phyloP scores from a whole-genome alignment of 768 basidiomycete genomes.

The Pleurotus sapidus region DNA sequence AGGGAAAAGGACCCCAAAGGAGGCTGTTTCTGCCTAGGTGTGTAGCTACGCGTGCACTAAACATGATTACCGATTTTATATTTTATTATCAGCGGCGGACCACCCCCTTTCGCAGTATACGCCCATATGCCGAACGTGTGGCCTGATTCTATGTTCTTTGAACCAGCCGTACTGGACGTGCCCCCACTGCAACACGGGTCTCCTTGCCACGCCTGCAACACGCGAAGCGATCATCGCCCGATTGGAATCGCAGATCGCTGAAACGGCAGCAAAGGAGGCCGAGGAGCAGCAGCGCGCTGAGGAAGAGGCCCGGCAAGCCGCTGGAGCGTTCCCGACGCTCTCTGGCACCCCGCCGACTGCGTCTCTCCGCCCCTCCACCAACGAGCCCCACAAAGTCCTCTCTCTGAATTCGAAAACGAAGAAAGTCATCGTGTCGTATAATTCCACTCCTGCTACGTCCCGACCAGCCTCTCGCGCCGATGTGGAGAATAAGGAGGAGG shows the following conservation, averaged over 20 bases:
- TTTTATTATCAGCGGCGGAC: slow-evolving; percentile 27
- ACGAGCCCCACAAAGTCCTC: slow-evolving; percentile 53
- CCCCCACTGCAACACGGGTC: slow-evolving; percentile 42
- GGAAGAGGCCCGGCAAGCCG: slow-evolving; percentile 46
- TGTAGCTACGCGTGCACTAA: background rate
- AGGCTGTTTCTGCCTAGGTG: slow-evolving; percentile 73
- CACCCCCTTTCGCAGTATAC: slow-evolving; percentile 58
- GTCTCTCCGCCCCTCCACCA: slow-evolving; percentile 20
- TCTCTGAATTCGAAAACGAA: slow-evolving; percentile 53
- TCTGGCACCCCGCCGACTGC: slow-evolving; percentile 9
- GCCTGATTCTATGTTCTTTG: slow-evolving; percentile 57
- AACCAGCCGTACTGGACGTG: slow-evolving; percentile 55
- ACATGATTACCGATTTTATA: background rate
- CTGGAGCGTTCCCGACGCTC: slow-evolving; percentile 64
- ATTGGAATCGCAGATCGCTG: slow-evolving; percentile 41
- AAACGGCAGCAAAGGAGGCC: slow-evolving; percentile 45
- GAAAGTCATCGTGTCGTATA: slow-evolving; percentile 51
- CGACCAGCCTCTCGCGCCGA: slow-evolving; percentile 24
- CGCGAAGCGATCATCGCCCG: slow-evolving; percentile 35
- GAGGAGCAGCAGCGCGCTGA: slow-evolving; percentile 42
- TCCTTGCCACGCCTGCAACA: slow-evolving; percentile 31
- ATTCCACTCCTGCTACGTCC: slow-evolving; percentile 34
- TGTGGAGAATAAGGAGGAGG: slow-evolving; percentile 21
- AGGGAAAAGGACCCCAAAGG: slow-evolving; percentile 51
- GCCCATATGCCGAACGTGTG: slow-evolving; percentile 55